Evolutionary conservation across 805 yeast genomes (phyloP).

Genomic region (Saccharomycopsis fibuligera): DNA sequence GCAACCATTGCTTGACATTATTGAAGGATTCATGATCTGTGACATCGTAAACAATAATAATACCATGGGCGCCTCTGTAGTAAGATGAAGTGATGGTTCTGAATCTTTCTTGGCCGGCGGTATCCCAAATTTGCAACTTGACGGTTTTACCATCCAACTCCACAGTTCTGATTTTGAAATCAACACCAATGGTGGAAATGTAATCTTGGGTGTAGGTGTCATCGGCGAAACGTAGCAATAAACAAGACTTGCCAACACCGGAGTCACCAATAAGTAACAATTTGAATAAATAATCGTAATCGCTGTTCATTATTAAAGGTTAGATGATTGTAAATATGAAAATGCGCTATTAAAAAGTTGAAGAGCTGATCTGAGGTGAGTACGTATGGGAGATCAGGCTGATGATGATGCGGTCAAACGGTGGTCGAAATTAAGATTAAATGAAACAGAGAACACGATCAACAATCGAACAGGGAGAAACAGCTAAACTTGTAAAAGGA

Average conservation of each 20-base stretch:
- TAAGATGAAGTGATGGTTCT: conserved; percentile 92
- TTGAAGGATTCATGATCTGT: conserved; percentile 96
- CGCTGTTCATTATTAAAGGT: conserved; percentile 58
- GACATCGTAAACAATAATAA: conserved; percentile 94
- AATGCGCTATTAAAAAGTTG: neutral
- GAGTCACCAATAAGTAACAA: conserved; percentile 94
- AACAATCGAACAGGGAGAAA: neutral
- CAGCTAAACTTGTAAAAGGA: neutral
- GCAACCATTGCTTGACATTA: conserved; percentile 97
- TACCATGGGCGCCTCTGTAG: conserved; percentile 98
- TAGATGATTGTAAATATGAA: neutral
- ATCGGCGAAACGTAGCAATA: conserved; percentile 91
- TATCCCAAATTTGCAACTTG: conserved; percentile 95
- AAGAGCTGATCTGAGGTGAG: too few species aligned
- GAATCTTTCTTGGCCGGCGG: conserved; percentile 96
- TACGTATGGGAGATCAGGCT: too few species aligned
- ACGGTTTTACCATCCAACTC: conserved; percentile 89
- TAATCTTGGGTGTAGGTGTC: conserved; percentile 96
- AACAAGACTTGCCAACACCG: conserved; percentile 97
- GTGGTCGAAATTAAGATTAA: too few species aligned
- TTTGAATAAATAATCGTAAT: conserved; percentile 97
- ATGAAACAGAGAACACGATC: neutral
- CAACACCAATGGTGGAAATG: conserved; percentile 97
- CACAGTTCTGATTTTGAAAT: conserved; percentile 93
- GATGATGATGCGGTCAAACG: too few species aligned